Evolutionary conservation across 2,329 filamentous ascomycete species (phyloP).

Genomic region (Leptographium radiaticola): DNA sequence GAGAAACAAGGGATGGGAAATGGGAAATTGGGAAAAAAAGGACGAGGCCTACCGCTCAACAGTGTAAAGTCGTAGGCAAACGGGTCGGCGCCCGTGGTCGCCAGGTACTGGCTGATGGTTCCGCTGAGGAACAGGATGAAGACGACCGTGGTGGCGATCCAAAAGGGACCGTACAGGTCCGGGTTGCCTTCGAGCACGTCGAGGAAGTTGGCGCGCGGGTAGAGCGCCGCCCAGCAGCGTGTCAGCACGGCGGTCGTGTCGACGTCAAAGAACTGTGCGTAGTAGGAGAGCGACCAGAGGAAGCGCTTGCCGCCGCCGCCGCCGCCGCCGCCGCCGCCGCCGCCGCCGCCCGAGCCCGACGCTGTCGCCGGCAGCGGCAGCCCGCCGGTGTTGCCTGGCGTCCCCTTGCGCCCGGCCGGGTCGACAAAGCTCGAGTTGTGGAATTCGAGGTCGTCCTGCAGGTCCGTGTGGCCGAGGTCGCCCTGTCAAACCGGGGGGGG

Average conservation of each 20-base stretch:
- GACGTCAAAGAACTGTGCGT: conserved; percentile 97
- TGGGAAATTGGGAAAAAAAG: not conserved
- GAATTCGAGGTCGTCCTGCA: conserved; percentile 98
- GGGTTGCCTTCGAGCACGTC: conserved; percentile 95
- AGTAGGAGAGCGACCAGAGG: conserved; percentile 88
- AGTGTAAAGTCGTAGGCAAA: conserved; percentile 89
- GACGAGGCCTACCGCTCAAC: conserved; percentile 52
- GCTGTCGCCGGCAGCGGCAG: conserved; percentile 46
- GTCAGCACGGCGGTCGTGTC: conserved; percentile 81
- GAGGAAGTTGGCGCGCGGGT: conserved; percentile 86
- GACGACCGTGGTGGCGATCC: conserved; percentile 96
- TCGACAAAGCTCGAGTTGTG: conserved; percentile 81
- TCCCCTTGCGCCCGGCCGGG: conserved; percentile 34
- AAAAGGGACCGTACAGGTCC: conserved; percentile 92
- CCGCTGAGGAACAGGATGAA: conserved; percentile 91
- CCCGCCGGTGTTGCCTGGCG: conserved; percentile 28
- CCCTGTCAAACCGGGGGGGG: conserved; percentile 41
- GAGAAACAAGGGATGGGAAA: not conserved
- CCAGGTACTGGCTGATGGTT: conserved; percentile 84
- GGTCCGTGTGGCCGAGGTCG: conserved; percentile 93
- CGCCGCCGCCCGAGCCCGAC: conserved; percentile 25
- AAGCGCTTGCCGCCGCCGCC: conserved; percentile 54
- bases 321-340: conserved; percentile 20
- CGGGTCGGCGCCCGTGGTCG: conserved; percentile 50
- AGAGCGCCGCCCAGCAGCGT: conserved; percentile 80